Evolutionary conservation across 495 filamentous ascomycete genomes (phyloP).

Genomic region (Penicillium ucsense): DNA sequence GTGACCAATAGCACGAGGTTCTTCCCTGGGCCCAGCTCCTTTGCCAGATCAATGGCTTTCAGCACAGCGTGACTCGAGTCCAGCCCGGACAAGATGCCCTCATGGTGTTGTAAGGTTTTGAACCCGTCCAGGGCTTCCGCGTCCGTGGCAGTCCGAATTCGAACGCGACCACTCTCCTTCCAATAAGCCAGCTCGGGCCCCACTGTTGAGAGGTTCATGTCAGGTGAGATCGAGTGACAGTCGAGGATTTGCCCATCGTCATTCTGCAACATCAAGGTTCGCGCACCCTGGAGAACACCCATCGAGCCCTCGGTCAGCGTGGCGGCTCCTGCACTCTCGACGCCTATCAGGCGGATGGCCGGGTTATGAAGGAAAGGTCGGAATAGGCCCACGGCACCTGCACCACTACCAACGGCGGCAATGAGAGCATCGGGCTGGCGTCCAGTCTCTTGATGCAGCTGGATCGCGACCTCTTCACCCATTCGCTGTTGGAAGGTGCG

Average conservation of each 20-base stretch:
- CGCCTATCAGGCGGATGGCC: conserved; percentile 14
- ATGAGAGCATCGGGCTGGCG: conserved; percentile 21
- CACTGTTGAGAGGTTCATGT: conserved; percentile 24
- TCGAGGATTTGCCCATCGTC: conserved; percentile 23
- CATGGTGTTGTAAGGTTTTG: conserved; percentile 17
- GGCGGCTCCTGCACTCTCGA: conserved; percentile 19
- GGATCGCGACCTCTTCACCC: conserved; percentile 24
- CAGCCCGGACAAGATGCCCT: conserved; percentile 22
- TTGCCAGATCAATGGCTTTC: conserved; percentile 16
- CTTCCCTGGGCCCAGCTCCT: conserved; percentile 21
- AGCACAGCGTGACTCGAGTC: conserved; percentile 26
- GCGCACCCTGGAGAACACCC: conserved; percentile 25
- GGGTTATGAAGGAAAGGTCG: conserved; percentile 17
- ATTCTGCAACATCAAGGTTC: conserved; percentile 23
- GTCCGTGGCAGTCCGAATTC: conserved; percentile 20
- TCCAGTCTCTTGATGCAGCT: conserved; percentile 13
- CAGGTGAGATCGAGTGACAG: conserved; percentile 24
- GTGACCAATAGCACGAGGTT: conserved; percentile 28
- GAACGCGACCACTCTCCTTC: conserved; percentile 21
- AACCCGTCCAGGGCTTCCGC: conserved; percentile 27
- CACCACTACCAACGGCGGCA: conserved; percentile 19
- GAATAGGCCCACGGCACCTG: conserved; percentile 22
- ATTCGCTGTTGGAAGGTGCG: conserved; percentile 26
- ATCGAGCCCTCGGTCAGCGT: conserved; percentile 17
- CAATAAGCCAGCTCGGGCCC: conserved; percentile 27